Base-by-base conservation (phyloP, 257 asterid genomes). In the Ligustrum vulgare region DNA sequence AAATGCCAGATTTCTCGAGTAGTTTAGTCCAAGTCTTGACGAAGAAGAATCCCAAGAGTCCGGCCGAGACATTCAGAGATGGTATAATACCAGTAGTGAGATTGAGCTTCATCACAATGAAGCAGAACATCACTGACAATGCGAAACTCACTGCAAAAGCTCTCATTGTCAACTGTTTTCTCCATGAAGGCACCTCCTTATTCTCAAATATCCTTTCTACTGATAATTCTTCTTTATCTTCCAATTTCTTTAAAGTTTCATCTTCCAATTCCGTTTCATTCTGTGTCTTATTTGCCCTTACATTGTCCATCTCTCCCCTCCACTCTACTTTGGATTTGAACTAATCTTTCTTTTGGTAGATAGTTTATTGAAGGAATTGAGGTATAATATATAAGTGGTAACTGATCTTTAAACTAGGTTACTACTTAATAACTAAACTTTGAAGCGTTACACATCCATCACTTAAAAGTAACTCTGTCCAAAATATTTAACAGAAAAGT, bases 11-110 rank as follows among this genome's bases (percentile, higher is more conserved):
- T 79, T 82, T 83, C 1, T 82, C 80, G 0, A 86, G 77, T 2
- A 86, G 11, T 47, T 72, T 79, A 1, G 93, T 91, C 95, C 95
- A 91, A 2, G 84, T 79, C 74, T 84, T 91, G 72, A 91, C 85
- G 16, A 88, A 84, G 72, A 88, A 86, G 84, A 87, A 91, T 0
- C 96, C 96, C 82, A 91, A 70, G 3, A 91, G 84, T 0, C 95
- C 91, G 23, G 97, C 97, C 3, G 97, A 83, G 28, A 91, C 91
- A 43, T 87, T 91, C 62, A 89, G 86, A 0, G 95, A 89, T 10
- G 97, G 97, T 12, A 87, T 85, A 16, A 87, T 82, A 16, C 97
- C 97, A 25, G 91, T 84, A 25, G 91, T 85, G 66, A 91, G 91
- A 71, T 86, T 86, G 10, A 91, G 86, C 43, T 89, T 91, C 90